phyloP scores from a whole-genome alignment of 2,329 filamentous ascomycete genomes.

The Periconia digitata region DNA sequence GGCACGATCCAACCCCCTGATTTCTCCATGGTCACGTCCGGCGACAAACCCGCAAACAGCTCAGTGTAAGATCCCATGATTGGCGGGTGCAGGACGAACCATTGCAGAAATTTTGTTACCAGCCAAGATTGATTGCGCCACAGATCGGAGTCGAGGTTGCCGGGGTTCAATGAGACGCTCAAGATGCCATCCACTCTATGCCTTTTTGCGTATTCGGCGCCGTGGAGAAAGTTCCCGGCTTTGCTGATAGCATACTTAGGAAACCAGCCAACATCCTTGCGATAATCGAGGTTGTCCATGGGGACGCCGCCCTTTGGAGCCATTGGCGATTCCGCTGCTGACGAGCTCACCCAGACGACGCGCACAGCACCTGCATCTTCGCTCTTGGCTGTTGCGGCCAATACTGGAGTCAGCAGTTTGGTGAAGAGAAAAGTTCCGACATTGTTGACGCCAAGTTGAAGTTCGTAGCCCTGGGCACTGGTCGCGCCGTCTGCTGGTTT shows the following conservation, averaged over 20 bases:
- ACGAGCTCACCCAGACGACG: conserved; percentile 32
- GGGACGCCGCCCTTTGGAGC: conserved; percentile 5
- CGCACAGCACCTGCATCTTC: conserved; percentile 27
- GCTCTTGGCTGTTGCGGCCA: conserved; percentile 27
- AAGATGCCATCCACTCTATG: conserved; percentile 8
- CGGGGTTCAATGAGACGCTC: conserved; percentile 37
- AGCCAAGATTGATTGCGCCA: conserved; percentile 31
- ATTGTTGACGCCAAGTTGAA: conserved; percentile 42
- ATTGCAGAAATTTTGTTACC: background rate
- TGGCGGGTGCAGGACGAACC: conserved; percentile 1
- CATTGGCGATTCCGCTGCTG: conserved; percentile 1
- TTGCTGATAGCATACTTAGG: conserved; percentile 3
- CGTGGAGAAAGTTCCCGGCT: conserved; percentile 15
- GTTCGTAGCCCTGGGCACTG: conserved; percentile 17
- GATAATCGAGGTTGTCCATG: conserved; percentile 1
- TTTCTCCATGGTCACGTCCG: conserved; percentile 15
- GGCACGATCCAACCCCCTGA: conserved; percentile 47
- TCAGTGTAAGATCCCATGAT: conserved; percentile 10
- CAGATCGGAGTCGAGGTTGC: conserved; percentile 37
- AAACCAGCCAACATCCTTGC: background rate
- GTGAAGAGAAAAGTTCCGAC: conserved; percentile 43
- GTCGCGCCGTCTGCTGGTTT: conserved; percentile 15
- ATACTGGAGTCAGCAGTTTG: conserved; percentile 35
- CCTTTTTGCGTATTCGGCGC: conserved; percentile 10
- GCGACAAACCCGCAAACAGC: conserved; percentile 5